Base-by-base conservation (phyloP, 805 yeast genomes). In the Kuraishia piskuri region DNA sequence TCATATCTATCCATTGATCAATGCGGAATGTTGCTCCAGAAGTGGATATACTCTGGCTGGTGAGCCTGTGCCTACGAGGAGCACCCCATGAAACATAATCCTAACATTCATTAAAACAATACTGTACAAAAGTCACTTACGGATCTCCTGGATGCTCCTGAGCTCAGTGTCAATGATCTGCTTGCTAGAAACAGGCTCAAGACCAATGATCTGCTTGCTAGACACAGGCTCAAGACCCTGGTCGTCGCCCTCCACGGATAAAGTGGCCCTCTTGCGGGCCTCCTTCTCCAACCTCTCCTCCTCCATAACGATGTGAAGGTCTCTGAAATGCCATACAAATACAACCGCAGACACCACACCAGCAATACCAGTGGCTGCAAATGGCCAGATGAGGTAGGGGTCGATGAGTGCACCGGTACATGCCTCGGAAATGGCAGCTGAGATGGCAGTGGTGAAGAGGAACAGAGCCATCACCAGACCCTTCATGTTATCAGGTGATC, bases 401-500 rank as follows among this genome's bases (percentile, higher is more conserved):
- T 74, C 78, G 22, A 58, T 57, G 56, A 73, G 61, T 7, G 75
- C 72, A 23, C 73, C 72, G 21, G 74, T 66, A 52, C 69, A 62
- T 26, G 71, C 76, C 54, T 70, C 73, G 3, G 74, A 68, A 50
- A 78, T 64, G 12, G 82, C 82, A 21, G 80, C 73, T 3, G 80
- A 68, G 55, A 78, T 22, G 9, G 82, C 79, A 48, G 74, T 68
- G 48, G 74, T 73, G 56, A 74, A 52, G 22, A 67, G 52, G 51
- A 63, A 67, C 20, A 66, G 52, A 1, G 83, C 77, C 69, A 76
- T 67, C 17, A 78, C 80, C 54, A 78, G 68, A 46, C 81, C 77
- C 60, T 75, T 74, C 78, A 78, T 73, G 46, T 71, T 67, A 7
- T 69, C 73, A 31, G 83, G 81, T 5, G 82, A 68, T 61, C 77